phyloP scores from a whole-genome alignment of 148 eudicot species.

The Heliamphora exappendiculata region DNA sequence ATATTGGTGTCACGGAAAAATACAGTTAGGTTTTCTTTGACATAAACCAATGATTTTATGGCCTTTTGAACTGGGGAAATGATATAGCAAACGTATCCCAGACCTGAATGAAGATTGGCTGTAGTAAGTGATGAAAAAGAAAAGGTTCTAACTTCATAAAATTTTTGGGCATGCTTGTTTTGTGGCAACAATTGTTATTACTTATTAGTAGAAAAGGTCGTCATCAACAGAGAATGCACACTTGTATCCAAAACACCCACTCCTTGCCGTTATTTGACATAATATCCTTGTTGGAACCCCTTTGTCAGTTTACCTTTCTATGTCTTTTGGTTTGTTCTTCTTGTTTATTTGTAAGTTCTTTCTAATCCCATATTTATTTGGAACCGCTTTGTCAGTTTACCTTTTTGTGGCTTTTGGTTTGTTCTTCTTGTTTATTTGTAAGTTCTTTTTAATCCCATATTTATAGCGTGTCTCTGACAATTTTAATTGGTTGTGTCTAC shows the following conservation, averaged over 20 bases:
- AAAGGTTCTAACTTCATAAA: background rate
- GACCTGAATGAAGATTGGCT: background rate
- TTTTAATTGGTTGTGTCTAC: constrained; percentile 5
- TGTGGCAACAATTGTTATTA: background rate
- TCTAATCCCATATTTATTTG: too few species aligned
- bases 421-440: background rate
- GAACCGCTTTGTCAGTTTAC: background rate
- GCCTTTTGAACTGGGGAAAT: background rate
- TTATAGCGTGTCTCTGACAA: background rate
- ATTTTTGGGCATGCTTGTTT: background rate
- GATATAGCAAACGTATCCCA: background rate
- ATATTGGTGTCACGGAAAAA: background rate
- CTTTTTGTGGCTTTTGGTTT: background rate
- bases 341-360: background rate
- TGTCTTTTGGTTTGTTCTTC: constrained; percentile 3
- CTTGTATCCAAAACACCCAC: background rate
- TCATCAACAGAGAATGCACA: background rate
- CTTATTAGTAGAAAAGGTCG: background rate
- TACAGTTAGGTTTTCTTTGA: background rate
- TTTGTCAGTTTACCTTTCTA: background rate
- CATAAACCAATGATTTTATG: background rate
- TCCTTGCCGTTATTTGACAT: background rate
- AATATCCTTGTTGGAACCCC: background rate
- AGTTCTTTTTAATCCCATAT: too few species aligned
- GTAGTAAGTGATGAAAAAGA: background rate